Base-by-base conservation (phyloP, 108 stramenopile species). In the Pinguiococcus pyrenoidosus region DNA sequence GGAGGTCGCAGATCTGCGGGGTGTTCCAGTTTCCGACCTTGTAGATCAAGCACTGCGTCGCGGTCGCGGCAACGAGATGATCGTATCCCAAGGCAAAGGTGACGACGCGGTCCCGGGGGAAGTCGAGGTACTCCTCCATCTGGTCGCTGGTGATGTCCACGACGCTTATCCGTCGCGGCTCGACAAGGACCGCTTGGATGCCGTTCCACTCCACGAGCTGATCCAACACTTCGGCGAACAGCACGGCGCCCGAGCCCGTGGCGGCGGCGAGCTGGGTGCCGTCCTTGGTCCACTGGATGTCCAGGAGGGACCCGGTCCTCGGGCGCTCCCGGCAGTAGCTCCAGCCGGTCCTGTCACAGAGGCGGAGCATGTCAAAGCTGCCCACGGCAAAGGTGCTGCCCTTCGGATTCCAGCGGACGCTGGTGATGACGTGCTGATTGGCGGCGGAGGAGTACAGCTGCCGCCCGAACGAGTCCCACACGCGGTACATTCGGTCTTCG, bases 321-420 rank as follows among this genome's bases (percentile, higher is more conserved):
- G 55, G 62, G 33, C 62, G 21, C 22, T 76, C 69, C n/a, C 73
- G 54, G 18, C 30, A 34, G 45, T 44, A 54, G 13, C 54, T 66
- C 77, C 77, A 78, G n/a, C 77, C 77, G 3, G 63, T 71, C 37
- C 60, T 59, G 61, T 78, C 76, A 54, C 79, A 80, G 3, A 80
- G 46, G 1, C 65, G 38, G 10, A 80, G 48, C 7, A 51, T 28
- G 42, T 78, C 52, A 44, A 61, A 72, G 9, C 64, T 44, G 9
- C 77, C 79, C 25, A 76, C 79, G 16, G 68, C 75, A 33, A 80
- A 80, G 29, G 29, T 29, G 29, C 32, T 42, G 29, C 79, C 77
- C 34, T 57, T 69, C 1, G 79, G 77, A 1, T 43, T 27, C 79
- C 79, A 80, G 14, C 54, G 41, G 1, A 76, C 46, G 12, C 72